These are phyloP conservation scores for Sugiyamaella lignohabitans DNA, from an alignment of 805 yeast species.

Conservation along the genomic window DNA sequence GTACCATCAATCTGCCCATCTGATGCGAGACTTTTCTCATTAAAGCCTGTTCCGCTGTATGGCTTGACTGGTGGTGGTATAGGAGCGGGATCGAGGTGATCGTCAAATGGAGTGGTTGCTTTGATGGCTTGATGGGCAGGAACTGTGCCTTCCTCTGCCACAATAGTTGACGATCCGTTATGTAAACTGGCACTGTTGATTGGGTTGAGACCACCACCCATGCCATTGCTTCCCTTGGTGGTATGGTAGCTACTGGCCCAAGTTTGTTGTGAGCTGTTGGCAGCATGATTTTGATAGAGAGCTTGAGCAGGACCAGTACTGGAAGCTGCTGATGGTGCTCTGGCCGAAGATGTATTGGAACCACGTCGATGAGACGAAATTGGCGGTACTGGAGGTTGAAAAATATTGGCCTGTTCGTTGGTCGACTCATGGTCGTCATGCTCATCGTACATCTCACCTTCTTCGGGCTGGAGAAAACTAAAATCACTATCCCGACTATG, in stretches of 20 bases:
- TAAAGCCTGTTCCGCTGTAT: background rate
- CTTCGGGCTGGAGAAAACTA: slow-evolving; percentile 10
- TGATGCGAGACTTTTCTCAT: background rate
- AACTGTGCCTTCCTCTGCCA: background rate
- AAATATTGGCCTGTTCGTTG: background rate
- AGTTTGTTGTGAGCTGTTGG: background rate
- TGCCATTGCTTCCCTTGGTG: background rate
- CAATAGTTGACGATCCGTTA: background rate
- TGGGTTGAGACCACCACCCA: background rate
- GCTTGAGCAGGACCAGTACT: background rate
- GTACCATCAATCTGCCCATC: background rate
- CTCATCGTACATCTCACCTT: background rate
- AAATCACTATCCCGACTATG: slow-evolving; percentile 13
- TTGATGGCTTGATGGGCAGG: too few relatives aligned
- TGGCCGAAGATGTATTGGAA: background rate
- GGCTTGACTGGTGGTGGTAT: background rate
- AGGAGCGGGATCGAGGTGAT: background rate
- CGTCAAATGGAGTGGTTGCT: background rate
- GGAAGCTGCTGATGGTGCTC: background rate
- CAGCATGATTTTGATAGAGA: background rate
- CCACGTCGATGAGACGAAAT: background rate
- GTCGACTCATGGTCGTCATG: too few relatives aligned
- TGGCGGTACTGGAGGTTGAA: background rate
- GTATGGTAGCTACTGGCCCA: background rate
- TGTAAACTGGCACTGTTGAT: background rate